Evolutionary conservation across 345 rosid species (phyloP), one percentile per base, ranked within the genome.

Genomic region (Tarenaya hassleriana): DNA sequence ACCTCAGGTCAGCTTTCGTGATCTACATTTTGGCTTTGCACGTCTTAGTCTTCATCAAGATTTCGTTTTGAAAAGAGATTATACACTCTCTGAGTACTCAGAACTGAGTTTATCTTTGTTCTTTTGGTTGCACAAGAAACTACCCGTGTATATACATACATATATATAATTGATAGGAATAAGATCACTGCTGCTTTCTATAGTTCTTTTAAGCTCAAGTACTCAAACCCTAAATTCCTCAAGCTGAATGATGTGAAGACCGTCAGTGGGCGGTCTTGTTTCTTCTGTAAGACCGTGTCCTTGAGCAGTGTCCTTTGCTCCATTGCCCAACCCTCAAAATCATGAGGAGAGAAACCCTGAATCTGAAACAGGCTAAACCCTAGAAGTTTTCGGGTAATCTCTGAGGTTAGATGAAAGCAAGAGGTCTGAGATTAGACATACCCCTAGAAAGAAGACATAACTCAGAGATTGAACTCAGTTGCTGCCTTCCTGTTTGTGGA

Each of bases 1-100:
- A 84, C 42, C 74, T 87, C 63, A 79, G 98, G 72, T 84, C 94
- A 13, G 82, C 90, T 54, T 92, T 87, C 47, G 94, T 92, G n/a
- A n/a, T n/a, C n/a, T n/a, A n/a, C n/a, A n/a, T n/a, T n/a, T n/a
- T n/a, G n/a, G n/a, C n/a, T n/a, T n/a, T n/a, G n/a, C n/a, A n/a
- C n/a, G n/a, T n/a, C n/a, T n/a, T n/a, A 61, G 96, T 87, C 67
- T 87, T 92, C 73, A 72, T 84, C 71, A 92, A 81, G 79, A 69
- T 92, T 64, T 91, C 96, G 7, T 84, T 91, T 75, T 91, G 77
- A 87, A 62, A n/a, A n/a, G n/a, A 47, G 33, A 16, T 19, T 50
- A 55, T 53, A 49, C 55, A 45, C 57, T n/a, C n/a, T n/a, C 43
- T 39, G 71, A 58, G 55, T 60, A 31, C 46, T 38, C 41, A 49